phyloP scores from a whole-genome alignment of 2,329 filamentous ascomycete species.

The Lomentospora prolificans region DNA sequence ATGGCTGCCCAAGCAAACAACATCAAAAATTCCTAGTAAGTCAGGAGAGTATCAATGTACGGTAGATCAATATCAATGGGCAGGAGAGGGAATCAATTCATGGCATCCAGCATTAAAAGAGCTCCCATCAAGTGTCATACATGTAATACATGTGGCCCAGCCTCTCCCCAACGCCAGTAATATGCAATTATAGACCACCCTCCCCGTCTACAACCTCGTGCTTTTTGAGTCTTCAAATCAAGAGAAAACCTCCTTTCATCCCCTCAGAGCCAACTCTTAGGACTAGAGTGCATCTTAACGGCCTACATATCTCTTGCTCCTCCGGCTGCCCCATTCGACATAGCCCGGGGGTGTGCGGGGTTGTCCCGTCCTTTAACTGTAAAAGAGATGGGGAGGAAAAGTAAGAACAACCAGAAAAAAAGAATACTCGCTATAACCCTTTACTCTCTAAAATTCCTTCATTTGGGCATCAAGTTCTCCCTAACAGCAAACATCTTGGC shows the following conservation, averaged over 20 bases:
- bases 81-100: constrained; percentile 2
- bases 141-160: constrained; percentile 3
- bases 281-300: not conserved
- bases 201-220: not conserved
- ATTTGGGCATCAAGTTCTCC: constrained; percentile 54
- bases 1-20: too few relatives aligned
- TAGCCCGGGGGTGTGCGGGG: not conserved
- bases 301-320: too few relatives aligned
- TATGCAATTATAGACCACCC: constrained; percentile 3
- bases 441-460: constrained; percentile 9
- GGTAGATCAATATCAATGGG: not conserved
- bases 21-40: too few relatives aligned
- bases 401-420: not conserved
- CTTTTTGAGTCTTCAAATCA: not conserved
- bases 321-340: too few relatives aligned
- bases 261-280: not conserved
- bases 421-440: not conserved
- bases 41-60: too few relatives aligned
- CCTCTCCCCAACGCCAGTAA: constrained; percentile 3
- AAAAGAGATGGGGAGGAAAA: not conserved
- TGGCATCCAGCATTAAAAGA: constrained; percentile 2
- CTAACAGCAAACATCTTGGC: constrained; percentile 98
- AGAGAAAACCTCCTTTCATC: not conserved
- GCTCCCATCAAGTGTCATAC: constrained; percentile 4
- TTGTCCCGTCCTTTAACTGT: not conserved